Evolutionary conservation across 768 basidiomycete species (phyloP), one percentile per base, ranked within the genome.

Genomic region (Porphyrellus cyaneotinctus): DNA sequence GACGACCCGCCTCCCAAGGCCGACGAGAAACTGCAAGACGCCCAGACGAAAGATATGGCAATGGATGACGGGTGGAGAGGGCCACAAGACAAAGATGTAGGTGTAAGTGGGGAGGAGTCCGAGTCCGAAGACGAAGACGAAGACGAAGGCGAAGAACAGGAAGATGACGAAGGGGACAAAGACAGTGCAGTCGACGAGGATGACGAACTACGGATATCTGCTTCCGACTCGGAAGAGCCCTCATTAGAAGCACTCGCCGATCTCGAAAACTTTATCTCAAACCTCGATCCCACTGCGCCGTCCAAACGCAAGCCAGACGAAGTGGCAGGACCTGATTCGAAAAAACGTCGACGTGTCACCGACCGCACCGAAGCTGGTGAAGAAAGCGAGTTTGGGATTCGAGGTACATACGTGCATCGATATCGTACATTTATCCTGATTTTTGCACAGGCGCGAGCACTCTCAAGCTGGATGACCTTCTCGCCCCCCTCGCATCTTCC

Each of bases 351-450:
- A 11, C 71, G 81, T 1, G 63, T 92, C 47, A 72, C 78, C 50
- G 91, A 93, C 62, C 79, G 80, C 46, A 91, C 85, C 3, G 87
- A 90, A 61, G 82, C 84, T 26, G 91, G 89, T 7, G 78, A 78
- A 28, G 93, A 94, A 65, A 84, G 83, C 60, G 91, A 93, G 62
- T 95, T 93, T 64, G 81, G 80, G 12, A 79, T 80, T 38, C 74
- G 75, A 61, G 79, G 84, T 83, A 63, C 15, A 17, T 15, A 17
- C 8, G 15, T 45, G 13, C 31, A 13, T 22, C 13, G 20, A 20
- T 35, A 5, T 6, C 2, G 13, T 26, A 31, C 4, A 0, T 47
- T 61, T 60, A n/a, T 42, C 35, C 42, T 51, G 43, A 52, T 32
- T n/a, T 24, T 7, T 39, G 7, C 20, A 41, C 15, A 54, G 55